phyloP scores from a whole-genome alignment of 1,284 basidiomycete species.

The Malassezia brasiliensis region DNA sequence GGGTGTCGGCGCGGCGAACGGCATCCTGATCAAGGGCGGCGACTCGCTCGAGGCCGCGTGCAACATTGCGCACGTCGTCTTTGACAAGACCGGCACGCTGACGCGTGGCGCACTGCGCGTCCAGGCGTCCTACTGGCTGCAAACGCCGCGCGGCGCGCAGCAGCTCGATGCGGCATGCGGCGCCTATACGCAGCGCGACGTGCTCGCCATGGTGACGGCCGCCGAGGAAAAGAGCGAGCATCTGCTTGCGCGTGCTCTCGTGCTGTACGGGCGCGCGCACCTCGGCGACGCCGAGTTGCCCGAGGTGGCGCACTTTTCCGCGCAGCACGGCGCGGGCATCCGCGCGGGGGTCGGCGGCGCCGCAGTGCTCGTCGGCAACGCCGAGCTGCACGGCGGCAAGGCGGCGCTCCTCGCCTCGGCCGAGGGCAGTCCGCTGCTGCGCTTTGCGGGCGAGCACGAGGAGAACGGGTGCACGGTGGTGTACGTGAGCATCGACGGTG shows the following conservation, averaged over 20 bases:
- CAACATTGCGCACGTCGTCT: conserved; percentile 66
- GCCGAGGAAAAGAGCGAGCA: conserved; percentile 89
- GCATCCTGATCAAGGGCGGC: conserved; percentile 96
- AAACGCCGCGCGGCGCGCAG: neutral
- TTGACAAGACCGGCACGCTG: conserved; percentile 97
- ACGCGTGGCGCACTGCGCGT: conserved; percentile 59
- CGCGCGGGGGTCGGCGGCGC: conserved; percentile 39
- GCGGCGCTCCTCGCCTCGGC: no score
- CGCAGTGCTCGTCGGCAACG: conserved; percentile 30
- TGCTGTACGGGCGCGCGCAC: conserved; percentile 58
- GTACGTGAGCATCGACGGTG: conserved; percentile 33
- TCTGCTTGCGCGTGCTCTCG: conserved; percentile 84
- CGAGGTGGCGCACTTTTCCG: conserved; percentile 59
- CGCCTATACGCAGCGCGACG: conserved; percentile 40
- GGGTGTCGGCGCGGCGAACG: conserved; percentile 89
- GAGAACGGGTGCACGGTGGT: conserved; percentile 34
- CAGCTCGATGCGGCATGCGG: conserved; percentile 16
- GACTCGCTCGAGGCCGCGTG: conserved; percentile 83
- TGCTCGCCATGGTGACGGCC: conserved; percentile 58
- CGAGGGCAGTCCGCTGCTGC: neutral
- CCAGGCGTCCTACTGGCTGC: neutral
- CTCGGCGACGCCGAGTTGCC: neutral
- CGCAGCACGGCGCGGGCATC: conserved; percentile 78
- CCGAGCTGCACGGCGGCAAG: conserved; percentile 18
- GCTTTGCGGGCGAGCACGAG: conserved; percentile 24